Conservation (phyloP, 2,329 filamentous ascomycete species). For the Chaetomium globosum region DNA sequence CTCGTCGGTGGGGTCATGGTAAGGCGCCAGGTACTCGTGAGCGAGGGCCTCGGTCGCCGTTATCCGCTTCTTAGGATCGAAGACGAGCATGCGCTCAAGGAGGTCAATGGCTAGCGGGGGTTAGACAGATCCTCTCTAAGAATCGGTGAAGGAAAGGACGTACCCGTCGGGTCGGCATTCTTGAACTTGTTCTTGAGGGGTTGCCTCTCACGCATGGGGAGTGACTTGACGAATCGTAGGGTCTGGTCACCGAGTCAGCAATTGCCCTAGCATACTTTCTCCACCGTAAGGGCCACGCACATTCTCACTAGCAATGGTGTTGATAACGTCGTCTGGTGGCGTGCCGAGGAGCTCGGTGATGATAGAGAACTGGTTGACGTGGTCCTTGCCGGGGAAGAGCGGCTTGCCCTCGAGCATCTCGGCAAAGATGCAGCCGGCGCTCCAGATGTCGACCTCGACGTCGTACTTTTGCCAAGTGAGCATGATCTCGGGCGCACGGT, state of each 20-base stretch:
- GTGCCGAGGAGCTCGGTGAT: slow-evolving; percentile 97
- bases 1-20: slow-evolving; percentile 97
- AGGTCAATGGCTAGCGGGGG: slow-evolving; percentile 75
- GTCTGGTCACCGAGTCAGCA: slow-evolving; percentile 60
- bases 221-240: slow-evolving; percentile 92
- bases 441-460: slow-evolving; percentile 99
- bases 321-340: slow-evolving; percentile 96
- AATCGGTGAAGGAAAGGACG: slow-evolving; percentile 37
- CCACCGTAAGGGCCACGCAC: slow-evolving; percentile 53
- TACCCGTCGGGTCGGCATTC: slow-evolving; percentile 86
- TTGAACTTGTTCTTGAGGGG: slow-evolving; percentile 88
- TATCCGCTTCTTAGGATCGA: slow-evolving; percentile 95
- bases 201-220: slow-evolving; percentile 91
- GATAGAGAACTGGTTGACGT: slow-evolving; percentile 99
- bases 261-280: slow-evolving; percentile 29
- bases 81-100: slow-evolving; percentile 95
- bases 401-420: slow-evolving; percentile 99
- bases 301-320: slow-evolving; percentile 98
- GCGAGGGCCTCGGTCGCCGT: slow-evolving; percentile 82
- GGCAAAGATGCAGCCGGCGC: slow-evolving; percentile 96
- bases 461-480: slow-evolving; percentile 99
- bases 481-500: slow-evolving; percentile 98
- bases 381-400: slow-evolving; percentile 96
- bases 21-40: slow-evolving; percentile 92
- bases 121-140: slow-evolving; percentile 19